These are phyloP conservation scores for Salix dunnii DNA, from an alignment of 345 rosid genomes.

Conservation along the genomic window DNA sequence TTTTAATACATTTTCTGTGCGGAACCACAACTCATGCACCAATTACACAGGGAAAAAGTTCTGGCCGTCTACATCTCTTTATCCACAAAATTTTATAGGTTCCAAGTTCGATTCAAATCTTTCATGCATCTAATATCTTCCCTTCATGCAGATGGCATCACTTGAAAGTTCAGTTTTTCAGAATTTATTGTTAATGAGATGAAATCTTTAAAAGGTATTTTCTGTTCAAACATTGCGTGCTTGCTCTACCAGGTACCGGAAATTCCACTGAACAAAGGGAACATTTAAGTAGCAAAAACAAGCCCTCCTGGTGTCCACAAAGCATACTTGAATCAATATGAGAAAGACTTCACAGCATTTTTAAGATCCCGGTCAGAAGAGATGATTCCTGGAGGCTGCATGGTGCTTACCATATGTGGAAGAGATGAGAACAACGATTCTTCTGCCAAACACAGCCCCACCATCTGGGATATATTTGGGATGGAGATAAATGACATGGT, in stretches of 20 bases:
- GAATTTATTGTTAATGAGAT: no score
- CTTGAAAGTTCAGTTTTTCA: no score
- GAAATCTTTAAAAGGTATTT: no score
- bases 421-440: not conserved
- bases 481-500: constrained; percentile 23
- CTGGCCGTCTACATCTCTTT: no score
- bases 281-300: constrained; percentile 21
- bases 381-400: constrained; percentile 15
- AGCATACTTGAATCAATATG: constrained; percentile 25
- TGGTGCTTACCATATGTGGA: constrained; percentile 21
- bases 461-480: constrained; percentile 21
- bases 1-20: no score
- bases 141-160: no score
- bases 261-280: constrained; percentile 25
- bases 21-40: no score
- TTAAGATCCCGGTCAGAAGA: constrained; percentile 20
- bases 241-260: constrained; percentile 11
- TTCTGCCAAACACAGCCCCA: not conserved
- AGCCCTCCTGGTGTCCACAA: constrained; percentile 20
- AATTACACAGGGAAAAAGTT: no score
- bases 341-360: constrained; percentile 22
- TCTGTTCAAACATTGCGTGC: no score
- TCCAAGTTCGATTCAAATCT: no score
- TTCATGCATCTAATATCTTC: no score
- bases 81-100: no score